phyloP scores from a whole-genome alignment of 2,329 filamentous ascomycete genomes.

The Cladophialophora exuberans region DNA sequence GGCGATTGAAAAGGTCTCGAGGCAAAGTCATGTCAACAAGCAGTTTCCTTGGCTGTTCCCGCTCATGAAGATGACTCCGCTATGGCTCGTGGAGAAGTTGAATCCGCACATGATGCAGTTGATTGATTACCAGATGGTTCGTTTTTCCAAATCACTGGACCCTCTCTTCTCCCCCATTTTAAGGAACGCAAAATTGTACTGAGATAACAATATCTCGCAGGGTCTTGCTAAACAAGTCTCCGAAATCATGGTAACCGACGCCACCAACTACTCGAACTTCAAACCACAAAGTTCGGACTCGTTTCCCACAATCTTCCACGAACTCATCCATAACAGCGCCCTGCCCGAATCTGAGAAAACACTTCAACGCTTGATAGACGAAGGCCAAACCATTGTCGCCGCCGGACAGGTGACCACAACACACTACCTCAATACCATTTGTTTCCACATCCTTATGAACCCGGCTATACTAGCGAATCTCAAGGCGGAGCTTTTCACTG shows the following conservation, averaged over 20 bases:
- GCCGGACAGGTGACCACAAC: constrained; percentile 39
- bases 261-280: neutral
- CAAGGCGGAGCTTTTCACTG: constrained; percentile 21
- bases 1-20: constrained; percentile 14
- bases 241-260: constrained; percentile 8
- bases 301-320: constrained; percentile 35
- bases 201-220: neutral
- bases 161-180: neutral
- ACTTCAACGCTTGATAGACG: constrained; percentile 36
- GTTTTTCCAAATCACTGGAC: neutral
- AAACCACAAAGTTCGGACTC: neutral
- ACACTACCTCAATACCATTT: constrained; percentile 15
- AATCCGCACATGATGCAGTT: constrained; percentile 10
- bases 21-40: constrained; percentile 14
- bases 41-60: constrained; percentile 23
- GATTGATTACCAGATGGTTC: constrained; percentile 14
- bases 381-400: constrained; percentile 38
- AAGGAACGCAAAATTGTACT: neutral
- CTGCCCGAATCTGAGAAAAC: constrained; percentile 37
- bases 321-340: constrained; percentile 29
- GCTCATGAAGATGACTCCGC: constrained; percentile 15
- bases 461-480: constrained; percentile 11
- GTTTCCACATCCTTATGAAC: constrained; percentile 26
- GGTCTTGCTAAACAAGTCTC: neutral
- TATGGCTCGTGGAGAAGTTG: constrained; percentile 16